Evolutionary conservation across 208 protist species (phyloP), one percentile per base, ranked within the genome.

Genomic region (Leishmania aethiopica): DNA sequence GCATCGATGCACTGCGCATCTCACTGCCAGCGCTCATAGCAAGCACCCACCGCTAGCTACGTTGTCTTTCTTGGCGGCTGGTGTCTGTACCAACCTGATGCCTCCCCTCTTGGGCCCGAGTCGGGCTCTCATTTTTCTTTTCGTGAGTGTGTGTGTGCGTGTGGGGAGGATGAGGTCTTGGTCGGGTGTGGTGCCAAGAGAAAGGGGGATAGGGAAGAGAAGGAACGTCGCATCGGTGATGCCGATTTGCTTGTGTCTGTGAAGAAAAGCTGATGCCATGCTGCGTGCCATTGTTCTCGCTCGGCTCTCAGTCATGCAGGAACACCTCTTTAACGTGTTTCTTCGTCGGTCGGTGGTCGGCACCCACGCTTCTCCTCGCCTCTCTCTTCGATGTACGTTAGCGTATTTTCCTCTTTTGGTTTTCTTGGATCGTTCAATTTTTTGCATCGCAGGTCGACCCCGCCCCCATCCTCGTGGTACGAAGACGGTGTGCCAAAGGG

Each of bases 11-110:
- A 22, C 82, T 98, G 47, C 91, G 82, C 47, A 45, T 94, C 8
- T 97, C 94, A 28, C 81, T 95, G 3, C 89, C 88, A 19, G 86
- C 90, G 13, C 76, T 97, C 37, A 79, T 94, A 42, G 85, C 91
- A 15, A 80, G 83, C 64, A 86, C 67, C 5, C 83, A 83, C 40
- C 74, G 64, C 25, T 51, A 32, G 40, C 7, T 37, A 2, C 11
- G 3, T 49, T 49, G 42, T 45, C 15, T 8, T 42, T 8, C 42
- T 28, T 8, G 35, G 4, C 49, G 35, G 19, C 40, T 72, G 40
- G 0, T 6, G 25, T 45, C 19, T 72, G 8, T 42, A 3, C 19
- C 4, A 8, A 42, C 35, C 49, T 47, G 3, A 32, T 47, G 40
- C 35, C 22, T 72, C 67, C 0, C 67, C n/a, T 64, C 8, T 13